Conservation (phyloP, 306 rosid genomes). For the Prunus armeniaca region DNA sequence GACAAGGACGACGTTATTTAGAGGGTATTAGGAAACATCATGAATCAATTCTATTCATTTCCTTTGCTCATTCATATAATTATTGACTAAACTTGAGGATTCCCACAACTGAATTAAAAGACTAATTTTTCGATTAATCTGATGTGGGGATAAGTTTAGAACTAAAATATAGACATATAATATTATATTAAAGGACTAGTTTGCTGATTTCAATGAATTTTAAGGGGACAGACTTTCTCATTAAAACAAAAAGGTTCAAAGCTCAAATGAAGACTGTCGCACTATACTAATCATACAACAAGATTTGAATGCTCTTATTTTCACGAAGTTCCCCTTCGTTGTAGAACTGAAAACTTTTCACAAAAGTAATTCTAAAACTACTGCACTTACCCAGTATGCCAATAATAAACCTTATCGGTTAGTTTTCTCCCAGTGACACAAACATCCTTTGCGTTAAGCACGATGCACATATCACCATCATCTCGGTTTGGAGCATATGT, state of each 20-base stretch:
- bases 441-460: slow-evolving; percentile 89
- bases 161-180: neutral
- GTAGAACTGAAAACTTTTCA: slow-evolving; percentile 3
- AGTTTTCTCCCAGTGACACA: slow-evolving; percentile 87
- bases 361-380: neutral
- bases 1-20: neutral
- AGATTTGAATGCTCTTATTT: slow-evolving; percentile 13
- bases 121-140: neutral
- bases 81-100: neutral
- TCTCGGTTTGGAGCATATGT: slow-evolving; percentile 87
- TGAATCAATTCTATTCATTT: neutral
- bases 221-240: neutral
- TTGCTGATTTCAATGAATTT: neutral
- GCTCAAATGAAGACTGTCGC: neutral
- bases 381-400: slow-evolving; percentile 92
- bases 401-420: slow-evolving; percentile 75
- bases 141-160: neutral
- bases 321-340: slow-evolving; percentile 11
- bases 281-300: neutral
- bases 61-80: neutral
- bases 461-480: slow-evolving; percentile 94
- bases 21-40: neutral
- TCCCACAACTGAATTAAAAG: neutral
- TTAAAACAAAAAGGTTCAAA: neutral
- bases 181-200: neutral